Base-by-base conservation (phyloP, 495 filamentous ascomycete genomes). In the Xylaria acuta region DNA sequence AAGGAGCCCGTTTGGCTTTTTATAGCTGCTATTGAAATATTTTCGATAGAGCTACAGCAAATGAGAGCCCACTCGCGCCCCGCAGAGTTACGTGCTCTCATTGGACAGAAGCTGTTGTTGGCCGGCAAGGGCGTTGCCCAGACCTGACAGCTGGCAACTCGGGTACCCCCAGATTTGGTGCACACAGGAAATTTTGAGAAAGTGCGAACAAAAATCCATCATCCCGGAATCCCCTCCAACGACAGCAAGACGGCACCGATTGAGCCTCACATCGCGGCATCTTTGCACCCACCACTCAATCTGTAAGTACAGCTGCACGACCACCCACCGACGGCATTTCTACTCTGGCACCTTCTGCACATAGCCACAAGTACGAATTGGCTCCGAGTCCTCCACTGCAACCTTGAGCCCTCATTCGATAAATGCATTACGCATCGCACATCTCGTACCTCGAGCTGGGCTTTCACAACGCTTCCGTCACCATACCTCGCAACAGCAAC, bases 111-210 rank as follows among this genome's bases (percentile, higher is more conserved):
- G 14, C 0, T 22, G 53, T 5, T 32, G 25, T 3, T 45, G 32
- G 66, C 51, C 16, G 40, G 25, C 40, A 45, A 20, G 14, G 36
- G 66, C 6, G 38, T 2, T 30, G 27, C 20, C 9, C 3, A 14
- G 3, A n/a, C 0, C 25, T 58, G 36, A 36, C 69, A 72, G 70
- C 70, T 72, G 70, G 32, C 63, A 25, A 25, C 70, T 72, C 62
- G 70, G 63, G 70, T 72, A 27, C 51, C 20, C 12, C 70, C 38
- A 65, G 53, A 54, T 53, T 67, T 59, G 62, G 62, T 72, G 70
- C 70, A 72, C 70, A 72, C 70, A 72, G 70, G 70, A 72, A 71
- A 56, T 72, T 72, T 72, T 67, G 63, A 58, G 70, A 67, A 72
- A 72, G 70, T 71, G 70, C 51, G 70, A 64, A 72, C 70, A 72